Evolutionary conservation across 208 protist species (phyloP).

Genomic region (Giardia duodenalis): DNA sequence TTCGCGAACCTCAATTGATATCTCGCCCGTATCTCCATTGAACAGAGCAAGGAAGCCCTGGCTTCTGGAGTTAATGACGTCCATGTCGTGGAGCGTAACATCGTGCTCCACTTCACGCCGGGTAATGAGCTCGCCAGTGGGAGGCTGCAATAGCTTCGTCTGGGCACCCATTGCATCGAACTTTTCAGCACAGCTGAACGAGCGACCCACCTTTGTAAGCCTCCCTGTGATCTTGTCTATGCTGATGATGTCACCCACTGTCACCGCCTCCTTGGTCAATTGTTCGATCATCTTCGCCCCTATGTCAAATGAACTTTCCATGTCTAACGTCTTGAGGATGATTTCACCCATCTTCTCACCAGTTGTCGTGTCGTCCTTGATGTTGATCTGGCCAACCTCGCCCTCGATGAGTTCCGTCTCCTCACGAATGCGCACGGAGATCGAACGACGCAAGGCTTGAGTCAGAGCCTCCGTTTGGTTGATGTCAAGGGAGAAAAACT

Average conservation of each 20-base stretch:
- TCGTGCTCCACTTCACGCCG: conserved; percentile 96
- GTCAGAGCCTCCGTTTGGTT: conserved; percentile 99
- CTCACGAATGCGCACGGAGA: conserved; percentile 96
- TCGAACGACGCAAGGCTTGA: conserved; percentile 90
- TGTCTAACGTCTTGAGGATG: conserved; percentile 99
- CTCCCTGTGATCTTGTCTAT: conserved; percentile 96
- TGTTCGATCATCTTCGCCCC: conserved; percentile 99
- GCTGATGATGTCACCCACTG: conserved; percentile 91
- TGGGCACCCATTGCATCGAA: conserved; percentile 59
- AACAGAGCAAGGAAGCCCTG: conserved; percentile 96
- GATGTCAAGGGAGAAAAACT: conserved; percentile 99
- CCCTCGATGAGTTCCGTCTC: conserved; percentile 99
- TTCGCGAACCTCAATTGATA: conserved; percentile 94
- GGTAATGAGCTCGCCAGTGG: conserved; percentile 95
- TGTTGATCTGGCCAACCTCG: conserved; percentile 92
- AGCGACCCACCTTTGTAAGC: conserved; percentile 88
- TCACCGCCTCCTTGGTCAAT: conserved; percentile 91
- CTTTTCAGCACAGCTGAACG: conserved; percentile 81
- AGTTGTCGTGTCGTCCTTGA: not conserved
- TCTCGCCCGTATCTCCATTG: conserved; percentile 96
- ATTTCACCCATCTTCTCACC: conserved; percentile 79
- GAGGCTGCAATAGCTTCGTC: conserved; percentile 67
- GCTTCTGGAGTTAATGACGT: conserved; percentile 93
- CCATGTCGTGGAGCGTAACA: conserved; percentile 97
- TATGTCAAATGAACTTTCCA: conserved; percentile 98